Evolutionary conservation across 2,329 filamentous ascomycete genomes (phyloP).

Genomic region (Podosphaera aphanis): DNA sequence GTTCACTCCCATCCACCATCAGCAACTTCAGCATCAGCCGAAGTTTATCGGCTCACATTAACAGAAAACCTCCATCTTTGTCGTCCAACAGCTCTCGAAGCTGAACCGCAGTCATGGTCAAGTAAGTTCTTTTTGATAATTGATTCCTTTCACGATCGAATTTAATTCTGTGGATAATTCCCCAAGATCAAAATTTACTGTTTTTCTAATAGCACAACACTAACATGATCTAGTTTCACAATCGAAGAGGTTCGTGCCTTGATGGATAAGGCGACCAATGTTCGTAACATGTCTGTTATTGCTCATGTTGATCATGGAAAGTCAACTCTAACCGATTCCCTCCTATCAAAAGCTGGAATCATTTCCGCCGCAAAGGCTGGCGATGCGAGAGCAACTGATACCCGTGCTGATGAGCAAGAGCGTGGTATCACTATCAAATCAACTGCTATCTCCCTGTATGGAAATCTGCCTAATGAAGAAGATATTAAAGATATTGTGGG

Average conservation of each 20-base stretch:
- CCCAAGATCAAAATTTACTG: not conserved
- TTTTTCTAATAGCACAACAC: not conserved
- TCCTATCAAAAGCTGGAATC: slow-evolving; percentile 97
- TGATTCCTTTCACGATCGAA: not conserved
- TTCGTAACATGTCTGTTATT: slow-evolving; percentile 98
- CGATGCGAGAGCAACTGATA: slow-evolving; percentile 89
- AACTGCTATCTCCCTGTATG: slow-evolving; percentile 96
- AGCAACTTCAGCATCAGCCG: no score
- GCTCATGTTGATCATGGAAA: slow-evolving; percentile 99
- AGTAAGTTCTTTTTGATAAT: slow-evolving; percentile 44
- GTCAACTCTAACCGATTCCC: slow-evolving; percentile 97
- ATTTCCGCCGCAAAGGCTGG: slow-evolving; percentile 96
- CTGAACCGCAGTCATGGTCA: slow-evolving; percentile 96
- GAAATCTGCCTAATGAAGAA: slow-evolving; percentile 53
- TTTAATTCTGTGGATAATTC: not conserved
- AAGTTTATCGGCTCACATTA: not conserved
- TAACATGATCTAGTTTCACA: slow-evolving; percentile 53
- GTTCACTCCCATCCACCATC: no score
- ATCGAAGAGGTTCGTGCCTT: slow-evolving; percentile 70
- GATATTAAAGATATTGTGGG: slow-evolving; percentile 87
- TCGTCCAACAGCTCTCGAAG: slow-evolving; percentile 18
- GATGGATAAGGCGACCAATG: slow-evolving; percentile 60
- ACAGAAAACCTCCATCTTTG: slow-evolving; percentile 8
- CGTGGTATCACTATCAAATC: slow-evolving; percentile 99
- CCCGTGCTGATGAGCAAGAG: slow-evolving; percentile 92